Base-by-base conservation (phyloP, 2,329 filamentous ascomycete genomes). In the Macrophomina tecta region DNA sequence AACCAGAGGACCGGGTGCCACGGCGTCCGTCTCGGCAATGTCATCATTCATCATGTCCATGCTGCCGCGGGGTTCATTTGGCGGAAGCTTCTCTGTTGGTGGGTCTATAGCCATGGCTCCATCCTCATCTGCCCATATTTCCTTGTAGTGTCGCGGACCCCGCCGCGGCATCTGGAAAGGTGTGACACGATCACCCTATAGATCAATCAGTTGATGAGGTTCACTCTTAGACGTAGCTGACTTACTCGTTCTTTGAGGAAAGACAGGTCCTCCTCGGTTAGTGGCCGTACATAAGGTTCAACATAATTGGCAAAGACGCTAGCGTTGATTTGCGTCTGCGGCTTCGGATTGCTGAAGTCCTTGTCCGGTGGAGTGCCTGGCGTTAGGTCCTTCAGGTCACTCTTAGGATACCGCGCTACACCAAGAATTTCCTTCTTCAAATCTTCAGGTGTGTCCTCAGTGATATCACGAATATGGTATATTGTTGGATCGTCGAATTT, bases 51-150 rank as follows among this genome's bases (percentile, higher is more conserved):
- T 89, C 70, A 92, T 87, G 46, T 98, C 94, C 65, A 97, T 93
- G 69, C 82, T 91, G 28, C 95, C 94, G 46, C 94, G 89, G 1
- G 94, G 85, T 72, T 95, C 90, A 74, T 97, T 97, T 1, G 91
- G 85, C 0, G 92, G 86, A 6, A 92, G 84, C 70, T 88, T 89
- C 66, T 93, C 89, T 42, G 86, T 84, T 5, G 86, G 84, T 4
- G 86, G 85, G 75, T 96, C 92, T 7, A 94, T 82, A 45, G 89
- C 85, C 83, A 93, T 90, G 56, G 87, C 84, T 9, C 92, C 93
- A 74, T 99, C 95, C 76, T 99, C 95, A 71, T 97, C 93, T 0
- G 93, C 91, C 95, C 95, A 99, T 9, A 94, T 84, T 68, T 98
- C 94, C 30, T 87, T 89, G 79, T 98, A 99, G 74, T 93, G 90